Conservation (phyloP, 2,329 filamentous ascomycete genomes). For the Fonsecaea erecta region DNA sequence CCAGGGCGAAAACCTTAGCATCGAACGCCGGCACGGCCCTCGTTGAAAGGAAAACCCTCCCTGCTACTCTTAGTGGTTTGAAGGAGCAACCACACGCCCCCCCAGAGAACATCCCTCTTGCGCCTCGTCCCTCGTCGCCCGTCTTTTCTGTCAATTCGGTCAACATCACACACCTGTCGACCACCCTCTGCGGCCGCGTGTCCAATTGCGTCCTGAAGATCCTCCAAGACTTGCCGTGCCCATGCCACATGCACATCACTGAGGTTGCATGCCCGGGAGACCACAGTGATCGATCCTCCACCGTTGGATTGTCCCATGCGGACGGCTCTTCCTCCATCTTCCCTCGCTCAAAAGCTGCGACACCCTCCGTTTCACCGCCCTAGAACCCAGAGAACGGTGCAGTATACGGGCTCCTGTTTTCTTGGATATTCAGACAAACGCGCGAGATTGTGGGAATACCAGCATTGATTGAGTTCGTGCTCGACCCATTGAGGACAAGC, state of each 20-base stretch:
- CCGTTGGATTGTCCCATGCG: constrained; percentile 19
- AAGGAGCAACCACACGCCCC: not conserved
- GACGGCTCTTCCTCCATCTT: constrained; percentile 13
- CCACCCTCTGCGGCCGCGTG: constrained; percentile 12
- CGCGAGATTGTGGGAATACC: constrained; percentile 3
- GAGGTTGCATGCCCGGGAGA: constrained; percentile 25
- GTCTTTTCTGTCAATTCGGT: constrained; percentile 25
- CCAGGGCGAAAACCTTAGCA: constrained; percentile 24
- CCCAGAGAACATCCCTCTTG: constrained; percentile 15
- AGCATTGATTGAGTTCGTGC: constrained; percentile 11
- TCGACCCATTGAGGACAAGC: constrained; percentile 1
- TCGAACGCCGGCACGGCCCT: constrained; percentile 31
- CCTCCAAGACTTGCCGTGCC: constrained; percentile 22
- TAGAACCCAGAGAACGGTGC: not conserved
- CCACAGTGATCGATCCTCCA: constrained; percentile 21
- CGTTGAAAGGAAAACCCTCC: constrained; percentile 7
- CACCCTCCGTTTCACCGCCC: constrained; percentile 1
- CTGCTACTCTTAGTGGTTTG: constrained; percentile 1
- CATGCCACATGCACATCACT: constrained; percentile 21
- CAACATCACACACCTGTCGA: constrained; percentile 26
- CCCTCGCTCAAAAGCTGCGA: constrained; percentile 17
- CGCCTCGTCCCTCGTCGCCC: constrained; percentile 22
- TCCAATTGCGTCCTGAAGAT: constrained; percentile 25
- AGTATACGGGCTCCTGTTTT: constrained; percentile 9
- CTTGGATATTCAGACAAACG: not conserved